Evolutionary conservation across 371 early-diverging fungal species (phyloP).

Genomic region (Rhizopus delemar): DNA sequence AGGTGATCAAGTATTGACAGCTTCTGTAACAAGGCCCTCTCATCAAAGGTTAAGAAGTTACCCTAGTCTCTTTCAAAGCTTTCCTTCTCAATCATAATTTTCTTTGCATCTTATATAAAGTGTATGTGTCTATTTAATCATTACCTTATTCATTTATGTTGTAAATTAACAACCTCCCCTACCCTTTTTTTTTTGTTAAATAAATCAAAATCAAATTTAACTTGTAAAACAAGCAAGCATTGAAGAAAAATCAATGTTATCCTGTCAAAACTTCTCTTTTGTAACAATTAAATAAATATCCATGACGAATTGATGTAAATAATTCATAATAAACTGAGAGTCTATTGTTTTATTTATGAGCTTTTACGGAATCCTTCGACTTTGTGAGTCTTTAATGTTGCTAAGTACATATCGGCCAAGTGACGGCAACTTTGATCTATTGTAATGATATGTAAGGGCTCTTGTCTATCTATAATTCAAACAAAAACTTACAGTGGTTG

Average conservation of each 20-base stretch:
- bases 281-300: not conserved
- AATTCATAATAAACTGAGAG: constrained; percentile 7
- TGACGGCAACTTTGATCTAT: constrained; percentile 52
- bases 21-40: constrained; percentile 43
- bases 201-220: not conserved
- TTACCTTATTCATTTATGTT: too few species aligned
- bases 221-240: too few species aligned
- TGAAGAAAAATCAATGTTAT: not conserved
- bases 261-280: not conserved
- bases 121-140: too few species aligned
- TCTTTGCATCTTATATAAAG: not conserved
- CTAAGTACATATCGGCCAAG: constrained; percentile 49
- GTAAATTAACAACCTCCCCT: not conserved
- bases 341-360: constrained; percentile 5
- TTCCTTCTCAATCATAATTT: constrained; percentile 17
- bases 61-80: constrained; percentile 35
- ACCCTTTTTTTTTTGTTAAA: not conserved
- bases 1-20: constrained; percentile 36
- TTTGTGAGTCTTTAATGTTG: constrained; percentile 47
- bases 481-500: constrained; percentile 69
- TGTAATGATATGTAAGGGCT: not conserved
- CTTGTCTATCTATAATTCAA: too few species aligned
- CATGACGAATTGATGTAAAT: too few species aligned
- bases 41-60: constrained; percentile 40
- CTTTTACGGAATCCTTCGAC: constrained; percentile 52